phyloP scores from a whole-genome alignment of 1,284 basidiomycete species.

The Puccinia triticina region DNA sequence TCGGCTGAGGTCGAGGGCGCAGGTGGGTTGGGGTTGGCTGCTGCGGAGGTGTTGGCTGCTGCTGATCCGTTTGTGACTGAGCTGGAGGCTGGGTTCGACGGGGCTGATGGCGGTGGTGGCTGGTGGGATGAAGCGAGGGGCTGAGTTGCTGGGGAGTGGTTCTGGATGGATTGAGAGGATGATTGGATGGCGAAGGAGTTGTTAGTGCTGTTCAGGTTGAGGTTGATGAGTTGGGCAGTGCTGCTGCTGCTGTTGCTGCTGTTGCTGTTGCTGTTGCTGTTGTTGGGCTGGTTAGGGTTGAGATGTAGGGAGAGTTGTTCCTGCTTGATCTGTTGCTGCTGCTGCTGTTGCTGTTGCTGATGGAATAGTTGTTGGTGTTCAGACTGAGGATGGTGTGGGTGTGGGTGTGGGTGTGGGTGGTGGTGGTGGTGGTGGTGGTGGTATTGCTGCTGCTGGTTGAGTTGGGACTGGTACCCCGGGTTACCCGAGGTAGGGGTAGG shows the following conservation, averaged over 20 bases:
- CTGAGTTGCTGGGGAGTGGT: constrained; percentile 5
- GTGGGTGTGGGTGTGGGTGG: background rate
- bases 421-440: constrained; percentile 1
- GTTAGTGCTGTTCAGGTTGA: constrained; percentile 16
- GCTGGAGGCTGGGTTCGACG: background rate
- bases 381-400: background rate
- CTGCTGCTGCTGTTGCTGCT: background rate
- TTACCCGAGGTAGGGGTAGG: background rate
- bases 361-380: constrained; percentile 10
- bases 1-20: background rate
- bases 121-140: background rate
- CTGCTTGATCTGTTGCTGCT: constrained; percentile 6
- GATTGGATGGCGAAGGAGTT: constrained; percentile 21
- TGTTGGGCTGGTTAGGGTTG: background rate
- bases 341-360: constrained; percentile 16
- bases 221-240: background rate
- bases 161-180: constrained; percentile 7
- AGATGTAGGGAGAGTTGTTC: constrained; percentile 7
- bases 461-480: background rate
- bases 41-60: background rate
- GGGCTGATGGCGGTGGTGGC: background rate
- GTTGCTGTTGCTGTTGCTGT: background rate
- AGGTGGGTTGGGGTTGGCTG: background rate
- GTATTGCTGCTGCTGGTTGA: background rate
- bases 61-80: background rate